Percentiles rank a stretch among this genome's conserved stretches.
phyloP scores from a whole-genome alignment of 495 filamentous ascomycete species.

The Penicillium bovifimosum region DNA sequence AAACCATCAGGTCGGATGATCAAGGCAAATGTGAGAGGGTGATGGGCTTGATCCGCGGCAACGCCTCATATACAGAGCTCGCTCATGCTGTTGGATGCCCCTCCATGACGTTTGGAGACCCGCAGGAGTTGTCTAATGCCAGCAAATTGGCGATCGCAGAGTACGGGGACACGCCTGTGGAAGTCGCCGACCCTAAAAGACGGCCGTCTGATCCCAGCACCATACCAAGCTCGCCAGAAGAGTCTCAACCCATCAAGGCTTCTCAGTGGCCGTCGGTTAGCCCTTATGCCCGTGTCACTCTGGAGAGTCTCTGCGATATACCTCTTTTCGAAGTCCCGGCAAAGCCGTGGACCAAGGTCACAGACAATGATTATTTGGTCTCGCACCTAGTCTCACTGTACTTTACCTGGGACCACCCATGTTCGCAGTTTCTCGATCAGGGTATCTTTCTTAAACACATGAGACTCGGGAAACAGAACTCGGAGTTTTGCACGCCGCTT shows the following conservation, averaged over 20 bases:
- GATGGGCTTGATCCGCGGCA: slow-evolving; percentile 22
- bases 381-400: slow-evolving; percentile 44
- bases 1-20: slow-evolving; percentile 23
- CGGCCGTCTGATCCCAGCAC: slow-evolving; percentile 11
- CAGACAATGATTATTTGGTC: slow-evolving; percentile 40
- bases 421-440: slow-evolving; percentile 34
- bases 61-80: slow-evolving; percentile 21
- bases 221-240: slow-evolving; percentile 5
- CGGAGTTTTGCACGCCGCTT: slow-evolving; percentile 33
- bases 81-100: slow-evolving; percentile 19
- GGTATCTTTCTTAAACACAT: slow-evolving; percentile 31
- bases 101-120: slow-evolving; percentile 16
- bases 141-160: slow-evolving; percentile 9
- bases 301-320: slow-evolving; percentile 36
- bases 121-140: slow-evolving; percentile 4
- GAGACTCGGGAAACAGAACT: slow-evolving; percentile 13
- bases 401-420: slow-evolving; percentile 43
- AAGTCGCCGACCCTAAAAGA: background rate
- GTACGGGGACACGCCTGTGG: slow-evolving; percentile 1
- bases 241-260: slow-evolving; percentile 10
- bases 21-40: slow-evolving; percentile 21
- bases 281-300: slow-evolving; percentile 27
- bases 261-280: slow-evolving; percentile 7
- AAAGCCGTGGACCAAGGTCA: slow-evolving; percentile 44
- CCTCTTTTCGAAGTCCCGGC: slow-evolving; percentile 32